phyloP scores from a whole-genome alignment of 169 alveolate species.

The Babesia divergens region DNA sequence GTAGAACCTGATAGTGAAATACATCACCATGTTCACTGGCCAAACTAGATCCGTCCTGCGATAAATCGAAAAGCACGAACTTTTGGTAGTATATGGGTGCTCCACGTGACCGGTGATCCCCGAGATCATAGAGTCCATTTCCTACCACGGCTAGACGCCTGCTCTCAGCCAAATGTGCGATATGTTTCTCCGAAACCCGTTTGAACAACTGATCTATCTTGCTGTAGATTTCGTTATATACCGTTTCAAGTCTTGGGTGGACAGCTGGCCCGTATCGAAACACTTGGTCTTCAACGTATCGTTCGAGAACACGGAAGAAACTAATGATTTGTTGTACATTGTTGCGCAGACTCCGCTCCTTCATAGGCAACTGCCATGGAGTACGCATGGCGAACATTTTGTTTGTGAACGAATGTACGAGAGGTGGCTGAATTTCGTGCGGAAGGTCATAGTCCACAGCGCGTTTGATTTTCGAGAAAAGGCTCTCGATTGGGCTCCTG shows the following conservation, averaged over 20 bases:
- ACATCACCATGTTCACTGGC: constrained; percentile 62
- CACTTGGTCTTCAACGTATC: constrained; percentile 44
- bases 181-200: background rate
- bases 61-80: constrained; percentile 69
- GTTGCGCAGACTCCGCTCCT: constrained; percentile 69
- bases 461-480: constrained; percentile 25
- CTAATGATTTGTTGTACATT: constrained; percentile 66
- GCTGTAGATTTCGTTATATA: constrained; percentile 41
- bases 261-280: background rate
- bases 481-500: background rate
- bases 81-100: constrained; percentile 69
- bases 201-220: constrained; percentile 27
- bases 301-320: constrained; percentile 68
- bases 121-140: constrained; percentile 66
- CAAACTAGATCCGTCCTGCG: constrained; percentile 54
- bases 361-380: constrained; percentile 77
- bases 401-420: constrained; percentile 39
- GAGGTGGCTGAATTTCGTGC: constrained; percentile 40
- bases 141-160: constrained; percentile 48
- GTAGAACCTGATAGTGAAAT: constrained; percentile 69
- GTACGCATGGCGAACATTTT: constrained; percentile 72
- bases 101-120: constrained; percentile 63
- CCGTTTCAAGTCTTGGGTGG: constrained; percentile 11
- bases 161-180: constrained; percentile 14
- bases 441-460: constrained; percentile 19